Conservation (phyloP, 2,329 filamentous ascomycete genomes). For the Hymenoscyphus repandus region DNA sequence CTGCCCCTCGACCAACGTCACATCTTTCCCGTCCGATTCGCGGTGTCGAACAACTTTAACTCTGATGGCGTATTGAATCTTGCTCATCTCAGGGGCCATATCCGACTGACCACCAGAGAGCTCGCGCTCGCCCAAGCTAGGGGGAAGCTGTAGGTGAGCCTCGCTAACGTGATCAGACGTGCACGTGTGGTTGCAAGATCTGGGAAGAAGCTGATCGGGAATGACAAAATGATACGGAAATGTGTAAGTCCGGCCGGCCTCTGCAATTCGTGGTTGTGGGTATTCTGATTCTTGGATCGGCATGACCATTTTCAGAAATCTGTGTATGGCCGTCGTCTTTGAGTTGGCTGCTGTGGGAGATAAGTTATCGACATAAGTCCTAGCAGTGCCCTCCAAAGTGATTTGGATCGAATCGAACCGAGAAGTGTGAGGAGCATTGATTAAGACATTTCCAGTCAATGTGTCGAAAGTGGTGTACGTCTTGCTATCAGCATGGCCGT, state of each 20-base stretch:
- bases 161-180: constrained; percentile 26
- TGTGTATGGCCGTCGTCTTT: constrained; percentile 26
- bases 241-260: constrained; percentile 27
- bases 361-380: constrained; percentile 28
- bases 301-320: constrained; percentile 31
- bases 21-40: constrained; percentile 19
- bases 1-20: constrained; percentile 21
- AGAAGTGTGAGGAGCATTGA: constrained; percentile 26
- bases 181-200: constrained; percentile 24
- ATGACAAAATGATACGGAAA: constrained; percentile 32
- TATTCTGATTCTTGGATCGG: constrained; percentile 28
- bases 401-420: constrained; percentile 30
- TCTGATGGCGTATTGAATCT: constrained; percentile 26
- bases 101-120: constrained; percentile 21
- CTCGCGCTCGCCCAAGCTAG: constrained; percentile 27
- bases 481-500: constrained; percentile 24
- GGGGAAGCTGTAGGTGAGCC: constrained; percentile 29
- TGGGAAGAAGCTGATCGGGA: constrained; percentile 28
- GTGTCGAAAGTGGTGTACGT: constrained; percentile 29
- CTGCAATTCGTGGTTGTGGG: constrained; percentile 26
- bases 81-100: constrained; percentile 28
- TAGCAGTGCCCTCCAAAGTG: constrained; percentile 26
- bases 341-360: constrained; percentile 21
- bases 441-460: constrained; percentile 24
- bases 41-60: constrained; percentile 23